A percentile compares a stretch with the other conserved stretches of the same genome.
These are phyloP conservation scores for Solanum chiquidenum DNA, from an alignment of 257 asterid species.

Conservation along the genomic window DNA sequence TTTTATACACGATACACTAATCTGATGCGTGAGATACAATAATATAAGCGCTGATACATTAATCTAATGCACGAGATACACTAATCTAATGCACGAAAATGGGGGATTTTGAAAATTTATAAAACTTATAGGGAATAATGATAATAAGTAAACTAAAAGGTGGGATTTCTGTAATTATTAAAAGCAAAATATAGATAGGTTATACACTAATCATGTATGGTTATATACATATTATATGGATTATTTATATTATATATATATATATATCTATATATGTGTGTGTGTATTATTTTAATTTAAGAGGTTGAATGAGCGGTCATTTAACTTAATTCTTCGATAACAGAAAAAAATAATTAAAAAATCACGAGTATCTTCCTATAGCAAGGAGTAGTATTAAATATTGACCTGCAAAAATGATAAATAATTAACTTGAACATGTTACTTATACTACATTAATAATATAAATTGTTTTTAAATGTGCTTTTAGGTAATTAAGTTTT, in stretches of 20 bases:
- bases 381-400: not conserved
- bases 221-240: too few species aligned
- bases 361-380: not conserved
- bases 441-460: not conserved
- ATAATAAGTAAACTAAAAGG: too few species aligned
- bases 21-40: too few species aligned
- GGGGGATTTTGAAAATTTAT: too few species aligned
- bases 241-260: too few species aligned
- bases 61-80: too few species aligned
- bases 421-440: not conserved
- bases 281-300: not conserved
- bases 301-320: not conserved
- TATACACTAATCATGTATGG: not conserved
- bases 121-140: too few species aligned
- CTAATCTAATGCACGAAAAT: too few species aligned
- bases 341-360: not conserved
- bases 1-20: too few species aligned
- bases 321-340: not conserved
- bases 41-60: too few species aligned
- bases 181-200: not conserved
- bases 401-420: not conserved
- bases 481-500: not conserved
- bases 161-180: too few species aligned
- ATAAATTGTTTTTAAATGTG: not conserved
- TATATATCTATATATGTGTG: too few species aligned